Evolutionary conservation across 805 yeast genomes (phyloP).

Genomic region (Pichia eremophila): DNA sequence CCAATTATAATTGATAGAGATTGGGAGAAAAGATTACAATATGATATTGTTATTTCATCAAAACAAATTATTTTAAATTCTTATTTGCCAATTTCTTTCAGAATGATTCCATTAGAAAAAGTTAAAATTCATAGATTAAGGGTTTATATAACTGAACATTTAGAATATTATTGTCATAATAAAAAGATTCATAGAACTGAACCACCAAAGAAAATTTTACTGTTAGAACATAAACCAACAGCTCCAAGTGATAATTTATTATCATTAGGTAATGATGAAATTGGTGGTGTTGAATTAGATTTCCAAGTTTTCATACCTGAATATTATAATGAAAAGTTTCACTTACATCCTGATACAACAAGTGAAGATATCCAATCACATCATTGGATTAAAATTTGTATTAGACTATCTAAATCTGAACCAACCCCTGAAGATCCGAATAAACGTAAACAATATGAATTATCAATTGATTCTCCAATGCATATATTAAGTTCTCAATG

Average conservation of each 20-base stretch:
- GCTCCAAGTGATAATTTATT: constrained; percentile 39
- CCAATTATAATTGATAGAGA: constrained; percentile 85
- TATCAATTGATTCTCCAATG: constrained; percentile 90
- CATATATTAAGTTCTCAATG: constrained; percentile 70
- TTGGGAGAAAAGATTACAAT: constrained; percentile 89
- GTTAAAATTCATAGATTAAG: constrained; percentile 80
- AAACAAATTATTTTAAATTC: constrained; percentile 81
- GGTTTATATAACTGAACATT: constrained; percentile 76
- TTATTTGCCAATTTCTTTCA: constrained; percentile 73
- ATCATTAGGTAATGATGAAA: constrained; percentile 36
- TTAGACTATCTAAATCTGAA: constrained; percentile 65
- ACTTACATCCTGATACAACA: constrained; percentile 79
- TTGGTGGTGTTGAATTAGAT: constrained; percentile 71
- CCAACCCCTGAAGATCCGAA: constrained; percentile 32
- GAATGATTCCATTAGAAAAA: constrained; percentile 80
- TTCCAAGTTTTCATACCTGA: constrained; percentile 82
- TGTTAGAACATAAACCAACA: constrained; percentile 71
- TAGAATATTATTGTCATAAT: constrained; percentile 81
- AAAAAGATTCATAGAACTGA: constrained; percentile 88
- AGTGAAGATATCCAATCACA: constrained; percentile 73
- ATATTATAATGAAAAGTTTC: constrained; percentile 43
- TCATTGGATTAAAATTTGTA: constrained; percentile 91
- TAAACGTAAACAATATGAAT: constrained; percentile 86
- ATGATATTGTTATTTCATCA: constrained; percentile 86
- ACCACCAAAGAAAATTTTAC: constrained; percentile 71